These are phyloP conservation scores for Chenopodium berlandieri DNA, from an alignment of 148 eudicot genomes.

Conservation along the genomic window DNA sequence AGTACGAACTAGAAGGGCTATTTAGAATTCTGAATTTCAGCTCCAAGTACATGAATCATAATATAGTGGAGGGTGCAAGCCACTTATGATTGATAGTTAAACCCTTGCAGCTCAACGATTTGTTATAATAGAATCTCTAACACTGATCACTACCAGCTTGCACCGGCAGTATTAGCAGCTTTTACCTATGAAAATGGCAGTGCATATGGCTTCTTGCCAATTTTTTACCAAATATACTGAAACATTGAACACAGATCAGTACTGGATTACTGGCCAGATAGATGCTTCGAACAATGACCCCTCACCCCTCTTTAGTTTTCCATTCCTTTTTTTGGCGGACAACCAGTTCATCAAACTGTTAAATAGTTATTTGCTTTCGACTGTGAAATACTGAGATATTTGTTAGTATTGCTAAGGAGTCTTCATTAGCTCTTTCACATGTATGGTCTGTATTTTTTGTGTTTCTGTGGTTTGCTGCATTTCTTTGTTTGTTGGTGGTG, in stretches of 20 bases:
- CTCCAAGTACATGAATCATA: neutral
- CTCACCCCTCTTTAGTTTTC: neutral
- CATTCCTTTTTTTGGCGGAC: neutral
- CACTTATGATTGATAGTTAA: neutral
- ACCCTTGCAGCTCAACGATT: neutral
- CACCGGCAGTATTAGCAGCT: neutral
- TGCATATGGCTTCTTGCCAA: neutral
- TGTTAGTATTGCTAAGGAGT: neutral
- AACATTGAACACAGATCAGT: neutral
- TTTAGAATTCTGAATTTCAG: neutral
- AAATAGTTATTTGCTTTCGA: neutral
- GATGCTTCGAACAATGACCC: neutral
- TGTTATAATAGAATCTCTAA: neutral
- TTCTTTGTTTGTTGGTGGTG: neutral
- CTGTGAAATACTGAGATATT: neutral
- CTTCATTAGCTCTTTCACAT: neutral
- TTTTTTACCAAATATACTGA: neutral
- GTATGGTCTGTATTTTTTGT: neutral
- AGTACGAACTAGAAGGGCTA: neutral
- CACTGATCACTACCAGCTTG: neutral
- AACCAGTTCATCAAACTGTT: neutral
- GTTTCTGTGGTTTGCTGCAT: neutral
- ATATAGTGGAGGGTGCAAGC: neutral
- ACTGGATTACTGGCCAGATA: neutral
- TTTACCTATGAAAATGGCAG: neutral